Evolutionary conservation across 2,329 filamentous ascomycete species (phyloP).

Genomic region (Cladobotryum mycophilum): DNA sequence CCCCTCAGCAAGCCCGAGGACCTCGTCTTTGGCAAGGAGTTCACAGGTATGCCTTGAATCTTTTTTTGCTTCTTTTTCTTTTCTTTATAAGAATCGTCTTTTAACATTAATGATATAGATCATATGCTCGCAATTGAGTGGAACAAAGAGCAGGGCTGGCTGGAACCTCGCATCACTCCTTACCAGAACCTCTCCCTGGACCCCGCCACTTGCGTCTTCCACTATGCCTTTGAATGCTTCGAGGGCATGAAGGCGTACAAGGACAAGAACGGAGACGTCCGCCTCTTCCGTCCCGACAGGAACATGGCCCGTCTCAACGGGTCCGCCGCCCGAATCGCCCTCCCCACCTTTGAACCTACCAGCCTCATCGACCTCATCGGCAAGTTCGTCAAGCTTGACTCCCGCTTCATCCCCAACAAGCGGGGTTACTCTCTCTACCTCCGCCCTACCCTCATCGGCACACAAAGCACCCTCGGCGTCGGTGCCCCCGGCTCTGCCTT

Average conservation of each 20-base stretch:
- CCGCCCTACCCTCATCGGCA: slow-evolving; percentile 94
- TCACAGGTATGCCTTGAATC: slow-evolving; percentile 61
- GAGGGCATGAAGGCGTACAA: slow-evolving; percentile 99
- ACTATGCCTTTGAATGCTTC: slow-evolving; percentile 97
- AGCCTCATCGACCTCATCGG: slow-evolving; percentile 76
- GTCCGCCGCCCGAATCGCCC: slow-evolving; percentile 82
- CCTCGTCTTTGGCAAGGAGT: slow-evolving; percentile 82
- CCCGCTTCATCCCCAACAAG: slow-evolving; percentile 80
- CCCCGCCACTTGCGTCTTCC: slow-evolving; percentile 93
- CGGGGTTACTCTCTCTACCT: slow-evolving; percentile 93
- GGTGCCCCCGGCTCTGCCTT: slow-evolving; percentile 86
- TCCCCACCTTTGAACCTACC: slow-evolving; percentile 75
- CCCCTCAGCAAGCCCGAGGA: slow-evolving; percentile 66
- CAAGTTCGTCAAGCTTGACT: slow-evolving; percentile 71
- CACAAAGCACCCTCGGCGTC: slow-evolving; percentile 88
- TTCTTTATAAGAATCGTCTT: background rate
- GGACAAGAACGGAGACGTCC: slow-evolving; percentile 68
- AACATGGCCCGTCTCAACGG: slow-evolving; percentile 96
- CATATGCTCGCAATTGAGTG: slow-evolving; percentile 97
- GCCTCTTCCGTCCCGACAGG: slow-evolving; percentile 88
- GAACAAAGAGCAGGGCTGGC: slow-evolving; percentile 80
- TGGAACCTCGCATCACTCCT: slow-evolving; percentile 73
- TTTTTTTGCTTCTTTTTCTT: background rate
- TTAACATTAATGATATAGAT: slow-evolving; percentile 47
- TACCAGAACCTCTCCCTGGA: slow-evolving; percentile 98